These are phyloP conservation scores for Glycine latifolia DNA, from an alignment of 306 rosid species.

Conservation along the genomic window DNA sequence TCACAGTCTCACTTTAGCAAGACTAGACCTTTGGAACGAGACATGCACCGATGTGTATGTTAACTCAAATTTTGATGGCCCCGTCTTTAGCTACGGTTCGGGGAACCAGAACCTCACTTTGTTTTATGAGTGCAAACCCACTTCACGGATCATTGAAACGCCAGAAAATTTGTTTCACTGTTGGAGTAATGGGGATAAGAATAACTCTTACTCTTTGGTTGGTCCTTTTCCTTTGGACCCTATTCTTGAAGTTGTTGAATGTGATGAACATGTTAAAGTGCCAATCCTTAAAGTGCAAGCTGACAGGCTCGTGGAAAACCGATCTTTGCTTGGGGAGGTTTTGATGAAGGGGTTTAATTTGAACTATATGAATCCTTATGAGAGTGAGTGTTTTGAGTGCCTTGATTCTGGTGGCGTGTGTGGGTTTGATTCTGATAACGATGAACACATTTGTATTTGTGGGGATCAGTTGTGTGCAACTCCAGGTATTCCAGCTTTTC, in stretches of 20 bases:
- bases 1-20: conserved; percentile 51
- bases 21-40: conserved; percentile 68
- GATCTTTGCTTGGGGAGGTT: conserved; percentile 53
- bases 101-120: conserved; percentile 60
- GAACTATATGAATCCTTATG: conserved; percentile 50
- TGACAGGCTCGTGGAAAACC: conserved; percentile 26
- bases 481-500: conserved; percentile 53
- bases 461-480: conserved; percentile 53
- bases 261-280: conserved; percentile 45
- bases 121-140: conserved; percentile 50
- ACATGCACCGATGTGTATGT: conserved; percentile 47
- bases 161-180: conserved; percentile 55
- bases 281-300: conserved; percentile 52
- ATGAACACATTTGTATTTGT: conserved; percentile 63
- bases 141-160: not conserved
- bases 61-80: conserved; percentile 48
- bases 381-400: conserved; percentile 49
- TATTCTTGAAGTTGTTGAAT: conserved; percentile 22
- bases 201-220: conserved; percentile 57
- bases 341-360: conserved; percentile 69
- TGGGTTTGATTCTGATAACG: conserved; percentile 55
- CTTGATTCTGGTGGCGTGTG: conserved; percentile 49
- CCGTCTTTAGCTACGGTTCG: conserved; percentile 31
- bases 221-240: conserved; percentile 67
- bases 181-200: not conserved